Conservation (phyloP, 2,329 filamentous ascomycete species). For the Clarireedia sp. region DNA sequence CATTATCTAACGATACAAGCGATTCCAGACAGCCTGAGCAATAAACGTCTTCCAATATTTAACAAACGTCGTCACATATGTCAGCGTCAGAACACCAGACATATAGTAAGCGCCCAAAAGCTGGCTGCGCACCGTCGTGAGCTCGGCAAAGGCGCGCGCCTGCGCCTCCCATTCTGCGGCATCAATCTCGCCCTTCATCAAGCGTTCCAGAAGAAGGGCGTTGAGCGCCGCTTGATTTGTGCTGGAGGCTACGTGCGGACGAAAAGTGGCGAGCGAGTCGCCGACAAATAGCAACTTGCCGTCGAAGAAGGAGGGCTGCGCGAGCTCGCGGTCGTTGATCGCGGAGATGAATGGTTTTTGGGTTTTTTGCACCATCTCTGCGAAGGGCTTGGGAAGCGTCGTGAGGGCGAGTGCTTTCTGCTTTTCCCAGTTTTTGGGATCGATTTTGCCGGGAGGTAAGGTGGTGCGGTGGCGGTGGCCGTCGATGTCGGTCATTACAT, state of each 20-base stretch:
- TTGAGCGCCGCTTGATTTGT: slow-evolving; percentile 9
- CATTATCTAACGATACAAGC: too few species aligned
- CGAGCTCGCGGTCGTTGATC: background rate
- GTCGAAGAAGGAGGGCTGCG: slow-evolving; percentile 3
- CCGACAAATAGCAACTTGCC: slow-evolving; percentile 11
- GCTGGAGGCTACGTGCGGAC: slow-evolving; percentile 9
- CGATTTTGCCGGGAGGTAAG: background rate
- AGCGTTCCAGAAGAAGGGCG: background rate
- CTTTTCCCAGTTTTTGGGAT: background rate
- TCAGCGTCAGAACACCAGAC: background rate
- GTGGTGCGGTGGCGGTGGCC: background rate
- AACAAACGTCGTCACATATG: background rate
- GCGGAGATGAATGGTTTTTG: slow-evolving; percentile 7
- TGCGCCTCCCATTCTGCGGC: background rate
- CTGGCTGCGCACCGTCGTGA: background rate
- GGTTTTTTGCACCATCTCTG: slow-evolving; percentile 10
- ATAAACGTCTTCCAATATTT: background rate
- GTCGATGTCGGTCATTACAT: background rate
- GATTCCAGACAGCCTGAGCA: too few species aligned
- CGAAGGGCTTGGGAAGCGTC: background rate
- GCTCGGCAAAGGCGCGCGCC: background rate
- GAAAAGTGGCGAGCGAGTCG: slow-evolving; percentile 5
- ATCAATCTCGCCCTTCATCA: slow-evolving; percentile 4
- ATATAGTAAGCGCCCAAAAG: slow-evolving; percentile 6
- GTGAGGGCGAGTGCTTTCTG: background rate